Percentiles rank a stretch among this genome's conserved stretches.
phyloP scores from a whole-genome alignment of 2,329 filamentous ascomycete species.

The Colletotrichum sp. region DNA sequence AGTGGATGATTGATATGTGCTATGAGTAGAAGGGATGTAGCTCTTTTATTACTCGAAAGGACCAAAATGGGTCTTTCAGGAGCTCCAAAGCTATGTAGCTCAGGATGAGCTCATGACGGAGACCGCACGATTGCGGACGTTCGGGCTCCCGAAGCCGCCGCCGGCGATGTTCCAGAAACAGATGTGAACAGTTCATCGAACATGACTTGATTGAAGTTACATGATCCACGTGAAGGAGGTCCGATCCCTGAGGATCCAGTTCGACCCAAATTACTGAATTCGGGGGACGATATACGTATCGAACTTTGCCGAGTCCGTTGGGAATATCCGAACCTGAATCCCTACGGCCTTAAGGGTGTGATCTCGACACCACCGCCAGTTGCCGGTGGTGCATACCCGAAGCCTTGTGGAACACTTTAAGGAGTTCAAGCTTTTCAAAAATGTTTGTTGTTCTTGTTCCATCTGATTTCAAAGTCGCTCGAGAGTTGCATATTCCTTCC shows the following conservation, averaged over 20 bases:
- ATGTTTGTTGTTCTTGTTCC: background rate
- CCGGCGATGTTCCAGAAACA: background rate
- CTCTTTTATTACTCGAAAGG: background rate
- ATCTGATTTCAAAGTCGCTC: background rate
- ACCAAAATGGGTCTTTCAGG: background rate
- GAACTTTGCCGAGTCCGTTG: background rate
- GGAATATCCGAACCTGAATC: background rate
- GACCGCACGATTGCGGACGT: background rate
- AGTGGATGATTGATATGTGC: rapidly evolving
- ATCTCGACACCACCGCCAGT: background rate
- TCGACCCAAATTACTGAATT: slow-evolving; percentile 3
- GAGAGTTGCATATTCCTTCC: background rate
- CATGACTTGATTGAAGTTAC: background rate
- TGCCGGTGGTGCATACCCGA: background rate
- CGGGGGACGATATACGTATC: background rate
- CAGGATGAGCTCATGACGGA: background rate
- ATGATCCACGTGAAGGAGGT: background rate
- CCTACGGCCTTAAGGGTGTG: slow-evolving; percentile 8
- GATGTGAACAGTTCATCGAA: background rate
- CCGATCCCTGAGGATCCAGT: background rate
- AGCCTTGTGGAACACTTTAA: background rate
- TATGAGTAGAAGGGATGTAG: background rate
- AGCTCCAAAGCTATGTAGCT: background rate
- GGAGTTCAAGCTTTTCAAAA: background rate
- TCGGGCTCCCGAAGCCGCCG: background rate